phyloP scores from a whole-genome alignment of 768 basidiomycete genomes.

The Lyophyllum semitale region DNA sequence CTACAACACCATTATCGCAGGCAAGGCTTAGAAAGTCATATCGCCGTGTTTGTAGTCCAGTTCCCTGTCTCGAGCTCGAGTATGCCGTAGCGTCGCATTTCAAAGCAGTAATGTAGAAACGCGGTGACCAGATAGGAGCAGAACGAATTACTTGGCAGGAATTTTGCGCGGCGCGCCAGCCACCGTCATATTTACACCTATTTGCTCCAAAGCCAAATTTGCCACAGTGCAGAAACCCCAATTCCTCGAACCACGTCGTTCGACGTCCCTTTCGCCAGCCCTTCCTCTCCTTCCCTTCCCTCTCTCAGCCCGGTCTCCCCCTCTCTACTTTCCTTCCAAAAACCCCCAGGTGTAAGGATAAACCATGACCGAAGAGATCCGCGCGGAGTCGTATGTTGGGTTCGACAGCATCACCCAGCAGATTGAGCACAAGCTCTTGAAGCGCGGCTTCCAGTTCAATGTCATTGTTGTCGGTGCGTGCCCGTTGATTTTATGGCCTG shows the following conservation, averaged over 20 bases:
- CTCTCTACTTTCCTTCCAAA: conserved; percentile 1
- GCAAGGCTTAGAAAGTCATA: too few relatives aligned
- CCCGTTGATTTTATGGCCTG: not conserved
- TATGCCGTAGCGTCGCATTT: too few relatives aligned
- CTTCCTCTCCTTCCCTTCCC: not conserved
- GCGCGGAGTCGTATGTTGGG: conserved; percentile 91
- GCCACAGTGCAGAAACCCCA: conserved; percentile 4
- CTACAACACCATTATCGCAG: too few relatives aligned
- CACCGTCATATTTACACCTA: conserved; percentile 17
- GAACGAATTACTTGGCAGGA: too few relatives aligned
- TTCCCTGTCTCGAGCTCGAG: too few relatives aligned
- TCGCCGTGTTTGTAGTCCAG: too few relatives aligned
- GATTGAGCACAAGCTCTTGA: conserved; percentile 98
- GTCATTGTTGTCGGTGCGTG: conserved; percentile 92
- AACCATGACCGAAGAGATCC: conserved; percentile 69
- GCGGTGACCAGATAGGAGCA: too few relatives aligned
- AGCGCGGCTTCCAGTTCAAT: conserved; percentile 99
- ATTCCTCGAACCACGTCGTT: conserved; percentile 20
- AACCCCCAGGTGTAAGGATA: conserved; percentile 6
- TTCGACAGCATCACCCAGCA: conserved; percentile 98
- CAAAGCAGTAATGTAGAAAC: too few relatives aligned
- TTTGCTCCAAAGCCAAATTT: conserved; percentile 20
- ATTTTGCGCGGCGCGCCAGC: not conserved
- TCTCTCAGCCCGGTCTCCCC: not conserved
- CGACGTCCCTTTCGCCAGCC: not conserved